These are phyloP conservation scores for Paramyrothecium sp. DNA, from an alignment of 2,329 filamentous ascomycete genomes.

Conservation along the genomic window DNA sequence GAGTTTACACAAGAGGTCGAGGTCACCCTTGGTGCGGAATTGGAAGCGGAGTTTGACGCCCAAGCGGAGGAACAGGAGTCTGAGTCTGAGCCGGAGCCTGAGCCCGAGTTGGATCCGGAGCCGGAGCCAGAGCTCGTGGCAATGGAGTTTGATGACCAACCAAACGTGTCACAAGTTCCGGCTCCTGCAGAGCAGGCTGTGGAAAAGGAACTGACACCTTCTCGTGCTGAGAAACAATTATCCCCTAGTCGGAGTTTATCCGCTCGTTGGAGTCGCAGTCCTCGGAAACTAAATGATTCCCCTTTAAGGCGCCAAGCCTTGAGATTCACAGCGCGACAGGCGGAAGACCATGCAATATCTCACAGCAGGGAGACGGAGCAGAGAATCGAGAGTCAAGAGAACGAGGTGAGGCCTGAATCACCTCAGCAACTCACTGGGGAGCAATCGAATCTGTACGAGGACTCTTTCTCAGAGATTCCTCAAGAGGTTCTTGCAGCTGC, in stretches of 20 bases:
- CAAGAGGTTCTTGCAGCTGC: constrained; percentile 48
- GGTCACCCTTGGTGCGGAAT: background rate
- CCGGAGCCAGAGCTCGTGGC: background rate
- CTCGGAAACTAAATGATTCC: constrained; percentile 25
- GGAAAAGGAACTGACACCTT: background rate
- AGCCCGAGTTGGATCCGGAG: background rate
- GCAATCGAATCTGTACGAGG: constrained; percentile 42
- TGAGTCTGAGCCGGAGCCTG: background rate
- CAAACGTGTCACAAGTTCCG: no score
- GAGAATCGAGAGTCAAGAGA: background rate
- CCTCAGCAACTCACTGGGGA: constrained; percentile 18
- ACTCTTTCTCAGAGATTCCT: constrained; percentile 58
- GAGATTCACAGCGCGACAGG: constrained; percentile 22
- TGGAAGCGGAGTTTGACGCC: background rate
- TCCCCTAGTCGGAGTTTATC: constrained; percentile 22
- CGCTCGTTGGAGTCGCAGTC: constrained; percentile 30
- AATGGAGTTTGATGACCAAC: no score
- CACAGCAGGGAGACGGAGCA: constrained; percentile 4
- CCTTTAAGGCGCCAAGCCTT: constrained; percentile 32
- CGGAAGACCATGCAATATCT: constrained; percentile 8
- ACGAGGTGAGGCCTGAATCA: constrained; percentile 1
- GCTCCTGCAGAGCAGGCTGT: no score
- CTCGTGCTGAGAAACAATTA: background rate
- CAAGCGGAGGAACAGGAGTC: background rate
- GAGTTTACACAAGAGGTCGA: constrained; percentile 13